Evolutionary conservation across 192 early-diverging fungal species (phyloP), one percentile per base, ranked within the genome.

Genomic region (Coemansia sp.): DNA sequence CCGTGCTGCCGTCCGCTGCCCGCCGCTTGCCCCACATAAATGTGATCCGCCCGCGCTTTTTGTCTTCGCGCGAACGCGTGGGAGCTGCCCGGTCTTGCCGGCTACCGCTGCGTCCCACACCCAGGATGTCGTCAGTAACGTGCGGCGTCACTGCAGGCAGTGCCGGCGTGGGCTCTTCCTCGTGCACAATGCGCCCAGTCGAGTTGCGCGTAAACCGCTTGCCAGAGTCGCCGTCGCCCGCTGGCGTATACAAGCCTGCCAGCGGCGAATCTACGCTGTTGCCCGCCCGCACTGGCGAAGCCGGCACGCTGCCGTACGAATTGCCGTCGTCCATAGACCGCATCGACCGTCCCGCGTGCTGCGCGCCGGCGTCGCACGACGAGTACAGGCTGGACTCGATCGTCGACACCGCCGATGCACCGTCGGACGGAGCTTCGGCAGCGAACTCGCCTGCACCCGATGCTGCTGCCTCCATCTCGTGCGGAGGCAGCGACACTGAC

Each of bases 11-110:
- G 18, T 78, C 75, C 6, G 60, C 35, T 12, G 68, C 56, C 48
- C 63, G 62, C 43, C 68, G 68, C 63, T 78, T 78, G 43, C 67
- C 68, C 79, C 79, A 81, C 69, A 77, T 81, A 19, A 81, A 76
- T 42, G 72, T 81, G 50, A 81, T 77, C 38, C 72, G 69, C 1
- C 79, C 79, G 20, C 73, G 79, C 63, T 81, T 81, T 40, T 77
- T 77, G 53, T 79, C 77, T 31, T 79, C 77, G 38, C 75, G 75
- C 2, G 68, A 50, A 3, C 75, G 68, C 28, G 68, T 42, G 20
- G 43, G 56, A 10, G 21, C 45, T 12, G 23, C 28, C 14, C 26
- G 23, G 14, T n/a, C 26, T 4, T 28, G 28, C 23, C 46, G 51
- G 37, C 37, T 20, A 23, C 31, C 23, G 18, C 59, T 65, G 11